Conservation (phyloP, 1,284 basidiomycete species). For the Sanguinoderma infundibulare region DNA sequence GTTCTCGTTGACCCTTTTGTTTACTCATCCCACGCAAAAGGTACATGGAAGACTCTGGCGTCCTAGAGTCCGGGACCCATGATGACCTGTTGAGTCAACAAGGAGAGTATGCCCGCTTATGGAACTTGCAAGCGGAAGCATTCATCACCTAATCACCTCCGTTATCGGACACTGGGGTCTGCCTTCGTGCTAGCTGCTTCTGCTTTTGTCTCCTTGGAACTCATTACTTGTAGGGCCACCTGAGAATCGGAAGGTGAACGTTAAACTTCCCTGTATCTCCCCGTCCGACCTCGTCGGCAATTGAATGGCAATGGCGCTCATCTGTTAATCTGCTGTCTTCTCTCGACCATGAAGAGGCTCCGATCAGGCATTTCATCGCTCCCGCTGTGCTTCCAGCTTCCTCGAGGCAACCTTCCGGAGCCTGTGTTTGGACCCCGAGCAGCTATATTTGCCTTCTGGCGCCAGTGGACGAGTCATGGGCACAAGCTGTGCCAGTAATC, state of each 20-base stretch:
- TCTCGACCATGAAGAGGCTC: too few relatives aligned
- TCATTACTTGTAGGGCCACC: too few relatives aligned
- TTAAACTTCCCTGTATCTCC: too few relatives aligned
- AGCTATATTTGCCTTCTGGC: not conserved
- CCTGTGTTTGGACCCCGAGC: not conserved
- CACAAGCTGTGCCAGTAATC: not conserved
- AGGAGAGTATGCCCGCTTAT: slow-evolving; percentile 59
- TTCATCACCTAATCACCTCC: slow-evolving; percentile 37
- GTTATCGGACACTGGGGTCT: not conserved
- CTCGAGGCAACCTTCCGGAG: not conserved
- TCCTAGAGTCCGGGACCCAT: slow-evolving; percentile 60
- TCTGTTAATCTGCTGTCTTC: not conserved
- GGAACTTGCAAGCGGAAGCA: slow-evolving; percentile 57
- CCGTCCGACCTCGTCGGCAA: too few relatives aligned
- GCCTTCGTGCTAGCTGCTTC: too few relatives aligned
- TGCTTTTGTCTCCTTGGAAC: too few relatives aligned
- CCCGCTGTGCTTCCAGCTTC: too few relatives aligned
- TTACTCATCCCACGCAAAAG: too few relatives aligned
- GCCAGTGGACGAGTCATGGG: not conserved
- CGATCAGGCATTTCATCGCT: too few relatives aligned
- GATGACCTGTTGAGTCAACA: slow-evolving; percentile 44
- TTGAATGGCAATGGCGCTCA: too few relatives aligned
- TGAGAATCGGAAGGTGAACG: too few relatives aligned
- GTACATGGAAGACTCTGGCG: slow-evolving; percentile 60
- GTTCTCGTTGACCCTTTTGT: too few relatives aligned